These are phyloP conservation scores for Coffea eugenioides DNA, from an alignment of 257 asterid species.

Conservation along the genomic window DNA sequence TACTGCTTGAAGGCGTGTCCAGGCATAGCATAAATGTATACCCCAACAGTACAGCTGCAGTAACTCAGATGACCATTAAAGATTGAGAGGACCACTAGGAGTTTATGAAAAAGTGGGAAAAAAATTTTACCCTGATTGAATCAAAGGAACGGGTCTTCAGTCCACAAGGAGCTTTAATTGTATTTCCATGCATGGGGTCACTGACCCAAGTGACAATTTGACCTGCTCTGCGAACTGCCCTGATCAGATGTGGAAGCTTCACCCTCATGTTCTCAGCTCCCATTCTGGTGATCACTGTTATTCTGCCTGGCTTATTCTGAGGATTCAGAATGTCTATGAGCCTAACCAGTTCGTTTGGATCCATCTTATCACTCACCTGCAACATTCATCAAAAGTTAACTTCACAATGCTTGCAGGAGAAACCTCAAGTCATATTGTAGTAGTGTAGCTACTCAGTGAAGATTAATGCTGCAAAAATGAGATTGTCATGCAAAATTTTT, in stretches of 20 bases:
- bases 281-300: conserved; percentile 69
- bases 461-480: neutral
- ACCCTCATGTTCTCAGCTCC: conserved; percentile 81
- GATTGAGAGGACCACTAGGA: neutral
- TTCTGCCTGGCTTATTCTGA: conserved; percentile 62
- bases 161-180: conserved; percentile 75
- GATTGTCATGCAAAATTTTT: neutral
- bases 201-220: conserved; percentile 82
- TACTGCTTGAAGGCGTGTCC: neutral
- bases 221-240: conserved; percentile 73
- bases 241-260: conserved; percentile 63
- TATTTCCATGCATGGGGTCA: conserved; percentile 85
- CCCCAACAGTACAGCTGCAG: neutral
- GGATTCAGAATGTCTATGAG: conserved; percentile 75
- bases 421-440: neutral
- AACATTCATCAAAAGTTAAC: neutral
- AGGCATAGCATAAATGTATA: too few relatives aligned
- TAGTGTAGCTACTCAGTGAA: neutral
- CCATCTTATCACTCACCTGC: conserved; percentile 79
- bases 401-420: neutral
- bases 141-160: conserved; percentile 79
- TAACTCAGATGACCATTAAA: neutral
- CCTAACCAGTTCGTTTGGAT: conserved; percentile 63
- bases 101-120: neutral
- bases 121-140: conserved; percentile 54